phyloP scores from a whole-genome alignment of 768 basidiomycete species.

The Lactarius tabidus region DNA sequence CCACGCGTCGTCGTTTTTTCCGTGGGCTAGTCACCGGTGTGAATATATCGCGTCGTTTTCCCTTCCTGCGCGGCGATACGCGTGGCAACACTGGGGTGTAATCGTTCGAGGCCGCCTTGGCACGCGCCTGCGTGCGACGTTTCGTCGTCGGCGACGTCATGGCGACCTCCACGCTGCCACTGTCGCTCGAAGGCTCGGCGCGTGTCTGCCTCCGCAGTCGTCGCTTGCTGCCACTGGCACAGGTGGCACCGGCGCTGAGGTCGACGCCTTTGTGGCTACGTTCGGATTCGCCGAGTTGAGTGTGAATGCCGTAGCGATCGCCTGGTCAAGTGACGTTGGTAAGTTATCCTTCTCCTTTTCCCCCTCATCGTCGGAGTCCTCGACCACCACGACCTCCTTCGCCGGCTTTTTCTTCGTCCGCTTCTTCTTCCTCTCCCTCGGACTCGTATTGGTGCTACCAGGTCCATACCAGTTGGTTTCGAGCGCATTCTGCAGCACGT shows the following conservation, averaged over 20 bases:
- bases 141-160: not conserved
- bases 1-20: constrained; percentile 8
- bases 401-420: not conserved
- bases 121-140: no score
- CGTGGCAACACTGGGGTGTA: no score
- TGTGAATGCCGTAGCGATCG: constrained; percentile 10
- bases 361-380: not conserved
- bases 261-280: not conserved
- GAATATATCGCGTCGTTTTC: not conserved
- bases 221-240: not conserved
- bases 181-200: not conserved
- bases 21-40: not conserved
- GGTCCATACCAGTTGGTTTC: not conserved
- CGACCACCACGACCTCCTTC: not conserved
- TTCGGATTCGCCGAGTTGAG: constrained; percentile 10
- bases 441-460: not conserved
- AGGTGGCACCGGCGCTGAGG: not conserved
- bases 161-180: not conserved
- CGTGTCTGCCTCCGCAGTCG: not conserved
- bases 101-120: no score
- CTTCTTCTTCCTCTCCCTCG: not conserved
- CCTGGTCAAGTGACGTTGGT: not conserved
- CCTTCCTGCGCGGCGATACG: not conserved
- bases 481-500: constrained; percentile 14
- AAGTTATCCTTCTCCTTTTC: not conserved